phyloP scores from a whole-genome alignment of 1,284 basidiomycete species.

The Ceratobasidium sp. region DNA sequence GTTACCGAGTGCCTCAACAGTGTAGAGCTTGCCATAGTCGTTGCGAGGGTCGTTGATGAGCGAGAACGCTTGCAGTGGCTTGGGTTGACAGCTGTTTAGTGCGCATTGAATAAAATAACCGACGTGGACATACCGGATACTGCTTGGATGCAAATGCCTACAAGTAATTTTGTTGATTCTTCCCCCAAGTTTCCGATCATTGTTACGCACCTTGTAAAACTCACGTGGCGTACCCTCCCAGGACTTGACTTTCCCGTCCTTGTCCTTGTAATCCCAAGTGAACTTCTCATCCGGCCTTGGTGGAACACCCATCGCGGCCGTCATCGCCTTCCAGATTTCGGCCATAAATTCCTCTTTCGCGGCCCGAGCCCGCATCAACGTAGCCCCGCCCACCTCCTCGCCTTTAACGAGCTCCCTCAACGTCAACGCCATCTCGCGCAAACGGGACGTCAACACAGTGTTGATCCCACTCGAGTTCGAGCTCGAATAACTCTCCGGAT shows the following conservation, averaged over 20 bases:
- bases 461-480: conserved; percentile 81
- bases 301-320: conserved; percentile 87
- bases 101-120: conserved; percentile 20
- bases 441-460: conserved; percentile 85
- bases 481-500: conserved; percentile 90
- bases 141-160: conserved; percentile 67
- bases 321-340: conserved; percentile 90
- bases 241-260: conserved; percentile 79
- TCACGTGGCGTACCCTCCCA: conserved; percentile 86
- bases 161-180: neutral
- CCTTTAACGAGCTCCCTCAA: conserved; percentile 73
- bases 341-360: conserved; percentile 80
- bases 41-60: conserved; percentile 97
- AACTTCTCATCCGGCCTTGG: conserved; percentile 79
- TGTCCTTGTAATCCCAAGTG: conserved; percentile 91
- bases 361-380: conserved; percentile 29
- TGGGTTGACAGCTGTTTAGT: conserved; percentile 58
- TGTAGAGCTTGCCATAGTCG: conserved; percentile 85
- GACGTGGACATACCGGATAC: conserved; percentile 64
- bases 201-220: conserved; percentile 69
- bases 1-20: conserved; percentile 93
- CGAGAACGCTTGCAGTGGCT: conserved; percentile 78
- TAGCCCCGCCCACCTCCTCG: conserved; percentile 66
- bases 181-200: neutral
- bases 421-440: conserved; percentile 89